Base-by-base conservation (phyloP, 2,329 filamentous ascomycete species). In the Aspergillus sergii region DNA sequence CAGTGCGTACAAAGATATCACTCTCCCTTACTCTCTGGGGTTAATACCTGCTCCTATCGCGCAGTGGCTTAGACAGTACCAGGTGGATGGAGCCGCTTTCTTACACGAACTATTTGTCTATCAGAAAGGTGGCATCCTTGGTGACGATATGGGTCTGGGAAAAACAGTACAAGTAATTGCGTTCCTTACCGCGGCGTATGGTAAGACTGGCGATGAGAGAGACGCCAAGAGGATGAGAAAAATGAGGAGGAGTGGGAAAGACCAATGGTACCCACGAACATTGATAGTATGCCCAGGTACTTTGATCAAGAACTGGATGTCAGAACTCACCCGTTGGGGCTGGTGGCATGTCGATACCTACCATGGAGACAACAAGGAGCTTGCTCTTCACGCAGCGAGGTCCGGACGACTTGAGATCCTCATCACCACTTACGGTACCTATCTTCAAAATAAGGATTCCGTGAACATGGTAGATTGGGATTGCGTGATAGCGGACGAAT, bases 81-180 rank as follows among this genome's bases (percentile, higher is more conserved):
- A 99, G 76, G 84, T 98, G 1, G 86, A 91, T 32, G 95, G 95
- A 6, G 92, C 91, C 16, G 85, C 86, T 36, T 98, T 97, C 71
- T 83, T 99, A 9, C 94, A 98, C 74, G 87, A 92, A 64, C 85
- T 92, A 26, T 98, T 98, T 73, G 90, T 97, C 4, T 94, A 92
- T 68, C 95, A 99, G 73, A 90, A 90, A 69, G 95, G 95, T 1
- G 93, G 91, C 1, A 91, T 99, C 26, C 84, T 99, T 0, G 94
- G 94, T 3, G 95, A 99, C 73, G 95, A 99, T 72, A 99, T 99
- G 95, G 95, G 95, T 23, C 79, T 99, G 36, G 95, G 95, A 0
- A 99, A 99, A 78, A 99, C 95, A 0, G 92, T 99, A 2, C 95
- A 99, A 76, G 92, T 99, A 30, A 95, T 93, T 62, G 91, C 94